Conservation (phyloP, 2,329 filamentous ascomycete species). For the Neonectria hederae region DNA sequence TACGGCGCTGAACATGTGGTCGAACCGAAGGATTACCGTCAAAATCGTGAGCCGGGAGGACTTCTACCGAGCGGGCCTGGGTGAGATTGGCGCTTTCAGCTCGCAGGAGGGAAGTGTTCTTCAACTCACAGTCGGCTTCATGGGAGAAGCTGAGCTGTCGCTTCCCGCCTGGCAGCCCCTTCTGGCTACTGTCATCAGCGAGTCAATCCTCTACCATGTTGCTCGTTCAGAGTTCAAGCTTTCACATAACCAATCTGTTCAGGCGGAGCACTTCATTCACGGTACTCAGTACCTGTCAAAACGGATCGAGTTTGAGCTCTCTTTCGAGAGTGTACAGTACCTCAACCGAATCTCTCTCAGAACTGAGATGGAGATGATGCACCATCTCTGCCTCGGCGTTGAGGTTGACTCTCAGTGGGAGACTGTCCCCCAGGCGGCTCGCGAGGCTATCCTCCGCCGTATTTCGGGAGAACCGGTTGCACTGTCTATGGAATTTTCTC, state of each 20-base stretch:
- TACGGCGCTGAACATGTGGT: slow-evolving; percentile 11
- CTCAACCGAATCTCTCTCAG: slow-evolving; percentile 18
- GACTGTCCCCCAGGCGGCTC: slow-evolving; percentile 16
- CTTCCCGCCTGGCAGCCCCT: slow-evolving; percentile 22
- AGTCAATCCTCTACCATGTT: slow-evolving; percentile 22
- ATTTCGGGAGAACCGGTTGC: slow-evolving; percentile 18
- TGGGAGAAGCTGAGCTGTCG: slow-evolving; percentile 19
- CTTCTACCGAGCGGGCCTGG: slow-evolving; percentile 6
- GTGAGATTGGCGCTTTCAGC: slow-evolving; percentile 9
- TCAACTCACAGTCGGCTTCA: slow-evolving; percentile 11
- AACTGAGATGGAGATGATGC: slow-evolving; percentile 27
- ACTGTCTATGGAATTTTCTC: slow-evolving; percentile 11
- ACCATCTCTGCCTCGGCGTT: slow-evolving; percentile 20
- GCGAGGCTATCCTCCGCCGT: slow-evolving; percentile 19
- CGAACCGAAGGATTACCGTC: slow-evolving; percentile 8
- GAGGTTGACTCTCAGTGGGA: slow-evolving; percentile 26
- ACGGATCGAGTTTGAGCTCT: slow-evolving; percentile 25
- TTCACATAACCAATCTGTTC: slow-evolving; percentile 17
- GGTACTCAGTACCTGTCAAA: slow-evolving; percentile 13
- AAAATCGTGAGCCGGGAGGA: slow-evolving; percentile 22
- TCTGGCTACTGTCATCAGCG: slow-evolving; percentile 10
- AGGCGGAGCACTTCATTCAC: slow-evolving; percentile 26
- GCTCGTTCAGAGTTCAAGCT: slow-evolving; percentile 19
- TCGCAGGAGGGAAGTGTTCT: slow-evolving; percentile 7
- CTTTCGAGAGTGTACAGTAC: slow-evolving; percentile 10